Percentiles rank a stretch among this genome's conserved stretches.
These are phyloP conservation scores for Phaeophleospora eucalypticola DNA, from an alignment of 2,329 filamentous ascomycete species.

Conservation along the genomic window DNA sequence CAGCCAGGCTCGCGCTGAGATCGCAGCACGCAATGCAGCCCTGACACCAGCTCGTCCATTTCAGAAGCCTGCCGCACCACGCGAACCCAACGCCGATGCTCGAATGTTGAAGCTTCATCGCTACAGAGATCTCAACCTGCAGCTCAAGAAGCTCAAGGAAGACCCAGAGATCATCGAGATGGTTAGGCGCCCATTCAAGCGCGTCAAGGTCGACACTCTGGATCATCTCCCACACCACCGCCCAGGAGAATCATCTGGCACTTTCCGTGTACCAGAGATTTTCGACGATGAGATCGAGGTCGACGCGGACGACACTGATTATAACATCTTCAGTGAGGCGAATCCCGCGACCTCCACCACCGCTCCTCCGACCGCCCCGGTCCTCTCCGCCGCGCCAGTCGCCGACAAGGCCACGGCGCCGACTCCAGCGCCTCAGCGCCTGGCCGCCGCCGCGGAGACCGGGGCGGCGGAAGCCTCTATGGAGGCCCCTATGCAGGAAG, in stretches of 20 bases:
- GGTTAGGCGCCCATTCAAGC: constrained; percentile 25
- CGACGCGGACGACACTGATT: constrained; percentile 16
- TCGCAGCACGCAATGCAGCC: not conserved
- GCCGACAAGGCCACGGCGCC: not conserved
- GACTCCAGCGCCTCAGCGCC: no score
- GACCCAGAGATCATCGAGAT: constrained; percentile 27
- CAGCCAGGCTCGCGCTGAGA: not conserved
- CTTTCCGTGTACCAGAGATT: constrained; percentile 29
- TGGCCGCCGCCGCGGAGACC: no score
- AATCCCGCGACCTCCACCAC: no score
- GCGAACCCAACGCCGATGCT: constrained; percentile 26
- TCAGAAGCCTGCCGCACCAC: constrained; percentile 16
- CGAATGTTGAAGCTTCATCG: constrained; percentile 25
- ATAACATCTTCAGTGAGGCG: constrained; percentile 25
- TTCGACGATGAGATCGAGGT: constrained; percentile 35
- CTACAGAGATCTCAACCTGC: constrained; percentile 18
- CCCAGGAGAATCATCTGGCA: constrained; percentile 28
- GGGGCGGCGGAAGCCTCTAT: not conserved
- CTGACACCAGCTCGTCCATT: constrained; percentile 10
- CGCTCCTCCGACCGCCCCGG: no score
- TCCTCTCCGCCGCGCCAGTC: no score
- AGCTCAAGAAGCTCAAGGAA: constrained; percentile 22
- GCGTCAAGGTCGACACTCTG: constrained; percentile 32
- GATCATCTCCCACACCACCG: constrained; percentile 28
- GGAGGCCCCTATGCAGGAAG: no score